A percentile compares a stretch with the other conserved stretches of the same genome.
phyloP scores from a whole-genome alignment of 306 rosid species.

The Cicer cuneatum region DNA sequence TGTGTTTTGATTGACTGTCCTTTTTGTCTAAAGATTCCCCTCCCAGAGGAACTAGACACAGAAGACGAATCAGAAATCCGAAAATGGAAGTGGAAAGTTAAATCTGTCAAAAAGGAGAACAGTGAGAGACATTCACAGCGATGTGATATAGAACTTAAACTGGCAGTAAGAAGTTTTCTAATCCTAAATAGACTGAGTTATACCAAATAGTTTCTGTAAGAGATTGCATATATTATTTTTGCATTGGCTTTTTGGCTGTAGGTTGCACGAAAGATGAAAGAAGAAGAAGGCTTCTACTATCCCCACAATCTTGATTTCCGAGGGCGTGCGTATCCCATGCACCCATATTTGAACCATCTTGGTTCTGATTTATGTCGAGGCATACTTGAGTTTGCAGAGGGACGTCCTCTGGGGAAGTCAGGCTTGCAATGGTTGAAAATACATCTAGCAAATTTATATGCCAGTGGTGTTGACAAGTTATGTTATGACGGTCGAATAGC shows the following conservation, averaged over 20 bases:
- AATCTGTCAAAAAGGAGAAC: slow-evolving; percentile 72
- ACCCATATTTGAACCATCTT: slow-evolving; percentile 92
- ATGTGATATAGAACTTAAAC: slow-evolving; percentile 93
- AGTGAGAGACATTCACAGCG: slow-evolving; percentile 86
- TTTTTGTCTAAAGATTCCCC: slow-evolving; percentile 59
- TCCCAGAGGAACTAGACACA: slow-evolving; percentile 79
- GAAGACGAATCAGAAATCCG: slow-evolving; percentile 78
- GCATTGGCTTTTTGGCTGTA: slow-evolving; percentile 47
- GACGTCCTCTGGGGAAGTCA: slow-evolving; percentile 81
- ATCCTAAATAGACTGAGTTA: slow-evolving; percentile 35
- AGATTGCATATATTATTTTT: slow-evolving; percentile 32
- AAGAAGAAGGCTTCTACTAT: slow-evolving; percentile 93
- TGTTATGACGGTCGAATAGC: slow-evolving; percentile 69
- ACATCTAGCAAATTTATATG: slow-evolving; percentile 94
- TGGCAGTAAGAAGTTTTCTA: slow-evolving; percentile 72
- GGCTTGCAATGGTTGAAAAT: slow-evolving; percentile 95
- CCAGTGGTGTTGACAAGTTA: slow-evolving; percentile 88
- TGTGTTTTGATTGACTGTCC: slow-evolving; percentile 24
- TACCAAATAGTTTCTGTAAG: slow-evolving; percentile 25
- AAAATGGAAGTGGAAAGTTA: slow-evolving; percentile 95
- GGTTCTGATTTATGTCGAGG: slow-evolving; percentile 99
- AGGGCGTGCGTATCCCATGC: slow-evolving; percentile 99
- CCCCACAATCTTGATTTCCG: slow-evolving; percentile 98
- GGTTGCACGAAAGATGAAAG: slow-evolving; percentile 98
- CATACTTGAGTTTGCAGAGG: slow-evolving; percentile 88